Evolutionary conservation across 2,329 filamentous ascomycete species (phyloP), one percentile per base, ranked within the genome.

Genomic region (Pseudogymnoascus sp.): DNA sequence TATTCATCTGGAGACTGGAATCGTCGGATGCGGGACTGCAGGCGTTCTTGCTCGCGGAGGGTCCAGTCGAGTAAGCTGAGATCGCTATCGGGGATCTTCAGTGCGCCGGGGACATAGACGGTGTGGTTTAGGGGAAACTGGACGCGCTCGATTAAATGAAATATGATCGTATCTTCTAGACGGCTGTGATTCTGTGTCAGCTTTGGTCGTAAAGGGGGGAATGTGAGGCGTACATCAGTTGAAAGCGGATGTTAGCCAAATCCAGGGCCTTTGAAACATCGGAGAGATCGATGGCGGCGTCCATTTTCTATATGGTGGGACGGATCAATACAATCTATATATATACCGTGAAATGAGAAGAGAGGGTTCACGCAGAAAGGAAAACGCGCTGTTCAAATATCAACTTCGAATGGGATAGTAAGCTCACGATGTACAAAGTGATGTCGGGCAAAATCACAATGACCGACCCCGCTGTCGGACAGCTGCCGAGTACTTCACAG

Each of bases 1-100:
- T 96, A 93, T 78, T 99, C 94, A 80, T 99, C 94, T 39, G 94
- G 94, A 0, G 91, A 91, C 75, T 99, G 88, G 80, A 92, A 99
- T 73, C 94, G 91, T 68, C 94, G 91, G 68, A 99, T 92, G 60
- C 91, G 84, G 12, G 92, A 96, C 74, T 99, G 93, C 5, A 97
- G 80, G 66, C 86, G 87, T 77, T 99, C 94, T 73, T 96, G 91
- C 75, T 96, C 90, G 68, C 82, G 83, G 28, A 97, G 86, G 73
- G 96, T 89, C 89, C 93, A 99, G 80, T 97, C 94, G 74, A 96
- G 86, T 73, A 99, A 90, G 74, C 88, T 92, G 62, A 94, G 83
- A 60, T 84, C 74, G 74, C 80, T 84, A 72, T 85, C 78, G 16
- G 91, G 92, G 66, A 97, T 88, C 33, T 84, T 79, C 52, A 97